Evolutionary conservation across 306 rosid species (phyloP), one percentile per base, ranked within the genome.

Genomic region (Casuarina glauca): DNA sequence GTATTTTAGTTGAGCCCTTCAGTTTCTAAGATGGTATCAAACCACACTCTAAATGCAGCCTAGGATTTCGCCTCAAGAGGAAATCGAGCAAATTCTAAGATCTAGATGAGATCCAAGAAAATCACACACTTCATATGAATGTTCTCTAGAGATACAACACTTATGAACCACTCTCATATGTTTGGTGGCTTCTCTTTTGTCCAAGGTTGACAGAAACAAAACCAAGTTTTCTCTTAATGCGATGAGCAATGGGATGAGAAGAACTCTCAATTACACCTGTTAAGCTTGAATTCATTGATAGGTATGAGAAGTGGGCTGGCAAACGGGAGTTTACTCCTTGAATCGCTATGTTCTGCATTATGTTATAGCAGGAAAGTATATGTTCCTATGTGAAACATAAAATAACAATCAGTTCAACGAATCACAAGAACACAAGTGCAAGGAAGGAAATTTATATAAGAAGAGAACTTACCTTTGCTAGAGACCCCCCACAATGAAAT

Each of bases 141-240:
- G n/a, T n/a, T n/a, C n/a, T n/a, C n/a, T n/a, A n/a, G n/a, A n/a
- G n/a, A n/a, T n/a, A n/a, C n/a, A n/a, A n/a, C n/a, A n/a, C 32
- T 1, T 26, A 26, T 1, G 32, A 26, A 26, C 32, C 32, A 26
- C 32, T 26, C 32, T 26, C 32, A 26, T 26, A 26, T 26, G 32
- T 26, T 26, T 26, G 32, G 32, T 1, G 32, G 32, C 32, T 46
- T 48, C 51, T 48, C 51, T 81, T 64, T 76, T 69, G 81, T 71
- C 88, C 87, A 43, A 44, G 77, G 76, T 86, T 87, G 52, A 68
- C 76, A 76, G 85, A 92, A 39, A 74, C 48, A 9, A 48, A 3
- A 26, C 32, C 42, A 80, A 94, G 97, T 83, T 91, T 88, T 88
- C 94, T 92, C 93, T 90, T 92, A 12, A 87, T 78, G 57, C 89